Evolutionary conservation across 2,329 filamentous ascomycete genomes (phyloP), one percentile per base, ranked within the genome.

Genomic region (Venturia pyrina): DNA sequence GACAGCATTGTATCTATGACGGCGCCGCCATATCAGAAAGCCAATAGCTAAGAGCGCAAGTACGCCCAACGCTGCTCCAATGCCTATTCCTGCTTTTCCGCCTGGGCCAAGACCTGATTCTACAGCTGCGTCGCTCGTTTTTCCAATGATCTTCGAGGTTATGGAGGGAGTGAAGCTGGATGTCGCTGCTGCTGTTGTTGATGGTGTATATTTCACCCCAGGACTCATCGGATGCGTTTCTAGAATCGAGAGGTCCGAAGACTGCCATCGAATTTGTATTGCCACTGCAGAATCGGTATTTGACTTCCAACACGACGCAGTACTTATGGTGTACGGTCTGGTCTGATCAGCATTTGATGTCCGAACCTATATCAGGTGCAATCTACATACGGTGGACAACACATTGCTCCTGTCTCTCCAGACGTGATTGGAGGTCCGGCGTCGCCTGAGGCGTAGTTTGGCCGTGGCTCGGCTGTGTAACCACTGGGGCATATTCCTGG

Each of bases 81-180:
- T 13, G 15, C 65, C 65, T 28, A 66, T 64, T 44, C 62, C 65
- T 15, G 61, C 43, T 46, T 66, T 66, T 19, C 46, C 65, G 60
- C 65, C 65, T 34, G 65, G 44, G 4, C 40, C 19, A 5, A 44
- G 65, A 28, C 46, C 44, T 17, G 60, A 24, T 28, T 28, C 28
- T 28, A 28, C 28, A 28, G 28, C 28, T 28, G 28, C 28, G 28
- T 28, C 28, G 28, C 28, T 28, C 28, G 28, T 28, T 28, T 28
- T 28, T 2, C 28, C 28, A 28, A 28, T 28, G 28, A 28, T 28
- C 28, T 28, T 50, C 17, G n/a, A 43, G 6, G 43, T 19, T 32
- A 7, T 62, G 60, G 11, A 21, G 17, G 2, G 13, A 15, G 17
- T 28, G 28, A 46, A 10, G 60, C 34, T 17, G 60, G 15, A n/a